Evolutionary conservation across 768 basidiomycete species (phyloP).

Genomic region (Harrya chromipes): DNA sequence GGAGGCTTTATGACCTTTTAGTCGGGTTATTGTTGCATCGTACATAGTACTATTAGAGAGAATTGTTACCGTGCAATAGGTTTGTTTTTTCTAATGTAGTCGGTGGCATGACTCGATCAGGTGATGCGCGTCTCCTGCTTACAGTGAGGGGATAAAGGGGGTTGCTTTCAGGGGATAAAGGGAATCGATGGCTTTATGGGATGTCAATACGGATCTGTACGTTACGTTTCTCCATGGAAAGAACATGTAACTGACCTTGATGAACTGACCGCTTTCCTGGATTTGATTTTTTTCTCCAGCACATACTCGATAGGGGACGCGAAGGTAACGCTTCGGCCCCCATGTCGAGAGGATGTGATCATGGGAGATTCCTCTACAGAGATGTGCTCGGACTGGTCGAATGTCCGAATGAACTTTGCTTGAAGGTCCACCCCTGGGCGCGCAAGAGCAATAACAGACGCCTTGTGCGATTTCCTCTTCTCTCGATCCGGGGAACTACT

Average conservation of each 20-base stretch:
- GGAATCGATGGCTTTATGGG: neutral
- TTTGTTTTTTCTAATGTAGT: constrained; percentile 1
- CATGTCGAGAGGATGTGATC: constrained; percentile 4
- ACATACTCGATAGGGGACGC: constrained; percentile 26
- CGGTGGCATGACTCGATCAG: constrained; percentile 3
- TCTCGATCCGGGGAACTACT: constrained; percentile 25
- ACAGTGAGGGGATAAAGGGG: constrained; percentile 17
- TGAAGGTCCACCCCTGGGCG: neutral
- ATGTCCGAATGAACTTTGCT: neutral
- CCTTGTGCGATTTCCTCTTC: neutral
- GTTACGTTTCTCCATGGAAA: neutral
- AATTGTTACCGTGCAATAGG: constrained; percentile 4
- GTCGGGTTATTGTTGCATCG: neutral
- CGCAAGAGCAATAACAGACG: neutral
- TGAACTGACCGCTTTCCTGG: neutral
- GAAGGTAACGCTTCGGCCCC: constrained; percentile 27
- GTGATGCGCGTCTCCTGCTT: neutral
- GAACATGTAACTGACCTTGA: constrained; percentile 7
- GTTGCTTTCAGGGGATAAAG: constrained; percentile 4
- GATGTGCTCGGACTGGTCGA: neutral
- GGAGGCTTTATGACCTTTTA: neutral
- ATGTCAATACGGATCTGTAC: neutral
- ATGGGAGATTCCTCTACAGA: neutral
- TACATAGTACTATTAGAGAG: neutral
- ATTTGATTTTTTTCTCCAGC: constrained; percentile 1